Evolutionary conservation across 257 asterid genomes (phyloP), one percentile per base, ranked within the genome.

Genomic region (Perilla frutescens): DNA sequence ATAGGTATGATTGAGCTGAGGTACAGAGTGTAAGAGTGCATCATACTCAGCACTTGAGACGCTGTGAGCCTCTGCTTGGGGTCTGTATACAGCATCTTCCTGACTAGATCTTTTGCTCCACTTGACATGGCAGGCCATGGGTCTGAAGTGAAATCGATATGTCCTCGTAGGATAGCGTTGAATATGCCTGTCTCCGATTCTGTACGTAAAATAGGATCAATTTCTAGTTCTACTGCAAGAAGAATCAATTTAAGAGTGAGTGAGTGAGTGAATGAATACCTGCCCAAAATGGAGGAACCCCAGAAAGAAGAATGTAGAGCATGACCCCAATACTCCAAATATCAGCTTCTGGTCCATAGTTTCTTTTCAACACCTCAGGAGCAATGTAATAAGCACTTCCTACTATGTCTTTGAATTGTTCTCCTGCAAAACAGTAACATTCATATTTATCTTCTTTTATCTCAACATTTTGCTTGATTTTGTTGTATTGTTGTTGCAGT

Each of bases 321-420:
- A 94, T 91, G 56, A 94, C 97, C 14, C 99, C 99, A 36, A 94
- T 73, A 62, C 99, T 94, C 99, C 99, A 94, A 41, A 94, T 91
- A 76, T 91, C 97, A 51, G 89, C 99, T 50, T 94, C 97, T 10
- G 97, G 97, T 10, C 99, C 99, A 53, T 94, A 94, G 55, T 77
- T 90, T 73, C 97, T 86, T 80, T 94, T 94, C 86, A 91, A 71
- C 15, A 94, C 99, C 68, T 94, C 99, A 0, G 99, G 99, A 29
- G 99, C 99, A 41, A 94, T 91, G 62, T 94, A 94, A 74, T 94
- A 94, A 31, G 99, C 97, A 79, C 99, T 94, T 5, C 99, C 99
- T 70, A 94, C 99, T 0, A 94, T 91, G 82, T 91, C 99, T 36
- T 91, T 91, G 81, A 90, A 94, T 11, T 45, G 73, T 1, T 94